phyloP scores from a whole-genome alignment of 2,329 filamentous ascomycete species.

The Penicillium sp. region DNA sequence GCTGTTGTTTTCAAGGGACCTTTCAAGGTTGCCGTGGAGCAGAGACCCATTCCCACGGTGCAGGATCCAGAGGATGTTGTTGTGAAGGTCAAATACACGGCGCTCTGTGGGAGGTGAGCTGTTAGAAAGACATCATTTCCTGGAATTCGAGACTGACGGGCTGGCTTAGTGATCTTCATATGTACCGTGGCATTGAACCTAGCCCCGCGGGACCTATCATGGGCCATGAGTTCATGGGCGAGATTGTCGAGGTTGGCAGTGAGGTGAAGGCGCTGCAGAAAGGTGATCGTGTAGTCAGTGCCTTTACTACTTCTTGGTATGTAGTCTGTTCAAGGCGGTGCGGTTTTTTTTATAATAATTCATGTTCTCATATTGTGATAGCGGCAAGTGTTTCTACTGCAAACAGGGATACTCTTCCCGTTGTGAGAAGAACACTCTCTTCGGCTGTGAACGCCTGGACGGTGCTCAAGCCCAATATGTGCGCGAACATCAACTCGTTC shows the following conservation, averaged over 20 bases:
- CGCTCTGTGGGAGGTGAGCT: slow-evolving; percentile 80
- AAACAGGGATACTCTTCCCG: slow-evolving; percentile 71
- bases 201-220: slow-evolving; percentile 64
- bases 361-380: slow-evolving; percentile 27
- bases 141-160: not conserved
- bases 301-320: slow-evolving; percentile 79
- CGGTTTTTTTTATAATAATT: not conserved
- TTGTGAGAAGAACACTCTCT: slow-evolving; percentile 67
- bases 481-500: slow-evolving; percentile 7
- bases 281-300: slow-evolving; percentile 76
- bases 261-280: slow-evolving; percentile 66
- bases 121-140: not conserved
- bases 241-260: slow-evolving; percentile 65
- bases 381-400: slow-evolving; percentile 81
- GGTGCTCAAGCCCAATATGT: slow-evolving; percentile 79
- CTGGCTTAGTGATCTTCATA: slow-evolving; percentile 71
- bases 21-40: slow-evolving; percentile 70
- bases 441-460: slow-evolving; percentile 68
- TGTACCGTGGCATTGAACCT: slow-evolving; percentile 77
- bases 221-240: slow-evolving; percentile 83
- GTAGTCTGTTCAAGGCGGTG: slow-evolving; percentile 21
- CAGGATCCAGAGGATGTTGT: slow-evolving; percentile 71
- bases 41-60: slow-evolving; percentile 74
- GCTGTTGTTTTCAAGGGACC: slow-evolving; percentile 85
- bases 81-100: slow-evolving; percentile 78